Evolutionary conservation across 2,329 filamentous ascomycete genomes (phyloP).

Genomic region (Talaromyces funiculosus): DNA sequence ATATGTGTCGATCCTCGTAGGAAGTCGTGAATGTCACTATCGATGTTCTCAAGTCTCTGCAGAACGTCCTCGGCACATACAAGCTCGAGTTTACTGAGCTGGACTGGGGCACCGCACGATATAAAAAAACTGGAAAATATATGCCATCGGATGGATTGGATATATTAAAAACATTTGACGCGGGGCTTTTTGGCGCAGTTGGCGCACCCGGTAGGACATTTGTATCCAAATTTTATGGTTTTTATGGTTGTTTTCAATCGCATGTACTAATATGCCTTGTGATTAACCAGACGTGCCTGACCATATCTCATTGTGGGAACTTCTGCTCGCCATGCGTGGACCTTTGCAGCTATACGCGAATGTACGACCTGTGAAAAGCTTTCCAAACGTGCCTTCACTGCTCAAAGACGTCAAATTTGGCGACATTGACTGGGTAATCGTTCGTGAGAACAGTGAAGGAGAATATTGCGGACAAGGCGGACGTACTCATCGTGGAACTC

Average conservation of each 20-base stretch:
- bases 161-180: conserved; percentile 54
- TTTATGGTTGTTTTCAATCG: no score
- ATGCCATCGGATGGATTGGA: conserved; percentile 58
- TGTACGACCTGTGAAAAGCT: conserved; percentile 57
- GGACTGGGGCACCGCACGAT: conserved; percentile 36
- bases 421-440: conserved; percentile 61
- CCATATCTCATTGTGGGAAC: conserved; percentile 61
- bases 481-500: conserved; percentile 52
- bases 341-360: conserved; percentile 59
- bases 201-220: conserved; percentile 51
- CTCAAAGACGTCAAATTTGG: conserved; percentile 50
- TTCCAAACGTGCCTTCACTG: conserved; percentile 56
- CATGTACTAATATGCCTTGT: neutral
- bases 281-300: conserved; percentile 56
- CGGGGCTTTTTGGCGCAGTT: conserved; percentile 64
- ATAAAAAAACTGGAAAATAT: conserved; percentile 61
- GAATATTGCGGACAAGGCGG: conserved; percentile 63
- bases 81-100: conserved; percentile 41
- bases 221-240: no score
- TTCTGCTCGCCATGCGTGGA: conserved; percentile 63
- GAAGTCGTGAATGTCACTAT: conserved; percentile 57
- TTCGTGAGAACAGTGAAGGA: conserved; percentile 62
- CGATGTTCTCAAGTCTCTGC: conserved; percentile 42
- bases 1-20: conserved; percentile 18
- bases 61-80: conserved; percentile 41